These are phyloP conservation scores for Coemansia sp. DNA, from an alignment of 192 early-diverging fungal genomes.

Conservation along the genomic window DNA sequence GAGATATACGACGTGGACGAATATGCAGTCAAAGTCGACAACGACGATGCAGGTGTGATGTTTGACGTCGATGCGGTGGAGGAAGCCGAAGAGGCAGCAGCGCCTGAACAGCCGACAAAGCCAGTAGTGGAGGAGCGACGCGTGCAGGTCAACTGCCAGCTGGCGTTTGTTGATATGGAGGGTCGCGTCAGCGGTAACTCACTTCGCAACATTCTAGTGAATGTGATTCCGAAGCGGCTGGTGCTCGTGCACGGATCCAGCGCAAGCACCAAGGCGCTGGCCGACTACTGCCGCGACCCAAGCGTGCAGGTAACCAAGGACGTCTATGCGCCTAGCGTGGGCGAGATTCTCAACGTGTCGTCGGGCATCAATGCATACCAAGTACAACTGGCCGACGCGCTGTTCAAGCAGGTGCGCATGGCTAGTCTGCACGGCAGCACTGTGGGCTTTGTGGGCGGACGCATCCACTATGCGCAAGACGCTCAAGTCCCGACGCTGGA, in stretches of 20 bases:
- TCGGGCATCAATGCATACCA: conserved; percentile 85
- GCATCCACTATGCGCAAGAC: conserved; percentile 64
- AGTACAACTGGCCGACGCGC: conserved; percentile 84
- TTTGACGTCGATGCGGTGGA: conserved; percentile 20
- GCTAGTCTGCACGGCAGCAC: conserved; percentile 60
- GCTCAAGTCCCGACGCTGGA: conserved; percentile 76
- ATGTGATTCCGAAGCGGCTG: conserved; percentile 45
- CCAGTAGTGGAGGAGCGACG: conserved; percentile 61
- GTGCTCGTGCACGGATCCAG: conserved; percentile 84
- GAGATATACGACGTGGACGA: conserved; percentile 71
- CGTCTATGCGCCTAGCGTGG: conserved; percentile 75
- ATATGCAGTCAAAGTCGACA: conserved; percentile 48
- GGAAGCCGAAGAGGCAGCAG: conserved; percentile 24
- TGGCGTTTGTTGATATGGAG: conserved; percentile 89
- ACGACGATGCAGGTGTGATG: conserved; percentile 28
- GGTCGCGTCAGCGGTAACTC: conserved; percentile 86
- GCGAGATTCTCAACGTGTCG: conserved; percentile 87
- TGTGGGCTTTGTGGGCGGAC: conserved; percentile 63
- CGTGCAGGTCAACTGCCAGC: conserved; percentile 67
- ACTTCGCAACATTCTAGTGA: conserved; percentile 76
- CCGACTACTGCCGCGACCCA: conserved; percentile 59
- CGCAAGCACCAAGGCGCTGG: conserved; percentile 67
- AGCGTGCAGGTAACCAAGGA: conserved; percentile 76
- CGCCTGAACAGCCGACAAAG: conserved; percentile 66
- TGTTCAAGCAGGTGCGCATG: conserved; percentile 65